Percentiles rank a stretch among this genome's conserved stretches.
Conservation (phyloP, 2,329 filamentous ascomycete genomes). For the Chaetomium sp. region DNA sequence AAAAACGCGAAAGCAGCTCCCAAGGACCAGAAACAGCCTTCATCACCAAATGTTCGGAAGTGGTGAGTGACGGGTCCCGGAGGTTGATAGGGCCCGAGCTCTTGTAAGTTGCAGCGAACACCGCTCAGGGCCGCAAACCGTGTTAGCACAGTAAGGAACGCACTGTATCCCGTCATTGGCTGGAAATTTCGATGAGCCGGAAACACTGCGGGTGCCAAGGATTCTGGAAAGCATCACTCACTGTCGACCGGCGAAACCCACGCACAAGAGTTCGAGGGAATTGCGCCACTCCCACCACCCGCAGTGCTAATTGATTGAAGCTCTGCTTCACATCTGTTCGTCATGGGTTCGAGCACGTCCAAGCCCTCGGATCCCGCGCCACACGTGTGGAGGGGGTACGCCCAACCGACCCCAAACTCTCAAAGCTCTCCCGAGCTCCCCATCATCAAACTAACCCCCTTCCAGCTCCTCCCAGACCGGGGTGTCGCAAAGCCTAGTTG, state of each 20-base stretch:
- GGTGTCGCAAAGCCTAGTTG: slow-evolving; percentile 78
- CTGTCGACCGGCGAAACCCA: slow-evolving; percentile 14
- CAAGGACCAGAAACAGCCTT: neutral
- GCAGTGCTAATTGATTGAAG: slow-evolving; percentile 35
- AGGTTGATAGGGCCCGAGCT: slow-evolving; percentile 15
- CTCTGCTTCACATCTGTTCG: slow-evolving; percentile 32
- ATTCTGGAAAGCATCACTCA: slow-evolving; percentile 26
- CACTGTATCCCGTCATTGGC: slow-evolving; percentile 27
- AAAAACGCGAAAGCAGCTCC: neutral
- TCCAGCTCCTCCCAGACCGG: slow-evolving; percentile 50
- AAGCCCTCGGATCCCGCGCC: slow-evolving; percentile 51
- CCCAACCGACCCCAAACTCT: slow-evolving; percentile 26
- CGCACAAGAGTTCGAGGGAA: slow-evolving; percentile 23
- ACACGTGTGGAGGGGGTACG: slow-evolving; percentile 60
- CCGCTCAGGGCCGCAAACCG: neutral
- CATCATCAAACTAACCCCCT: slow-evolving; percentile 26
- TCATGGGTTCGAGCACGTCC: slow-evolving; percentile 60
- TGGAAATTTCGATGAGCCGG: slow-evolving; percentile 30
- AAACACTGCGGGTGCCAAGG: slow-evolving; percentile 26
- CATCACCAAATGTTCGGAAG: neutral
- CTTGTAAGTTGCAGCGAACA: neutral
- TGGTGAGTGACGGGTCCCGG: neutral
- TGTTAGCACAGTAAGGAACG: slow-evolving; percentile 9
- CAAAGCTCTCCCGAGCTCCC: slow-evolving; percentile 14
- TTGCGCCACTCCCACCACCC: slow-evolving; percentile 17